A percentile compares a stretch with the other conserved stretches of the same genome.
phyloP scores from a whole-genome alignment of 1,284 basidiomycete species.

The Austroboletus niveus region DNA sequence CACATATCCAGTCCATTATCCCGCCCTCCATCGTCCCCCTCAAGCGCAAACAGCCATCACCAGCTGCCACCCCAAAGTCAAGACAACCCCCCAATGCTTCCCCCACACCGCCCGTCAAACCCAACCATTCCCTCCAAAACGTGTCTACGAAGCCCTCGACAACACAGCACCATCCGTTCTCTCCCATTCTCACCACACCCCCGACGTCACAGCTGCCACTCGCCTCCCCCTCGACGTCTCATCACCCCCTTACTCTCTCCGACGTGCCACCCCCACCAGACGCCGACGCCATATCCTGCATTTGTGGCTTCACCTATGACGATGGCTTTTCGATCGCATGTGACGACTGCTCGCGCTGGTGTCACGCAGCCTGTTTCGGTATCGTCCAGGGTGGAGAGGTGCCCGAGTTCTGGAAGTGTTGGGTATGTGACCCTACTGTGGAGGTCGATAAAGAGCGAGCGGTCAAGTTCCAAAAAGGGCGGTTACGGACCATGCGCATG shows the following conservation, averaged over 20 bases:
- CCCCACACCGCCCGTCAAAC: slow-evolving; percentile 15
- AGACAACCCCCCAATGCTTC: slow-evolving; percentile 17
- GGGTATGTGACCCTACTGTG: slow-evolving; percentile 51
- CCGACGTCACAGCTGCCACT: slow-evolving; percentile 13
- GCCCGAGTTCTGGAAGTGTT: slow-evolving; percentile 74
- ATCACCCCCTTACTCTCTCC: slow-evolving; percentile 15
- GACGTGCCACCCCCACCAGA: slow-evolving; percentile 31
- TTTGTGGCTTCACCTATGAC: slow-evolving; percentile 74
- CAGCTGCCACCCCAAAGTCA: slow-evolving; percentile 14
- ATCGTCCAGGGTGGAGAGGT: slow-evolving; percentile 63
- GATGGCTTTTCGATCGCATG: slow-evolving; percentile 94
- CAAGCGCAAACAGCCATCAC: slow-evolving; percentile 40
- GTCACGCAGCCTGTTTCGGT: slow-evolving; percentile 86
- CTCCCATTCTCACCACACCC: slow-evolving; percentile 17
- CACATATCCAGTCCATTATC: slow-evolving; percentile 21
- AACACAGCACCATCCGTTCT: slow-evolving; percentile 20
- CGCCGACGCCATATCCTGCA: slow-evolving; percentile 60
- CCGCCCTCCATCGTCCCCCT: slow-evolving; percentile 39
- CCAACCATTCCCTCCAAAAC: slow-evolving; percentile 6
- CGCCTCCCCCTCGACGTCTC: slow-evolving; percentile 24
- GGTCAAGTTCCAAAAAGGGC: slow-evolving; percentile 42
- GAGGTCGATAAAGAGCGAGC: slow-evolving; percentile 47
- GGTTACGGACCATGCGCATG: slow-evolving; percentile 25
- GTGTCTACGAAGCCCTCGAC: slow-evolving; percentile 13
- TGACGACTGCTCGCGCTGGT: slow-evolving; percentile 87